These are phyloP conservation scores for Flammula alnicola DNA, from an alignment of 1,284 basidiomycete genomes.

Conservation along the genomic window DNA sequence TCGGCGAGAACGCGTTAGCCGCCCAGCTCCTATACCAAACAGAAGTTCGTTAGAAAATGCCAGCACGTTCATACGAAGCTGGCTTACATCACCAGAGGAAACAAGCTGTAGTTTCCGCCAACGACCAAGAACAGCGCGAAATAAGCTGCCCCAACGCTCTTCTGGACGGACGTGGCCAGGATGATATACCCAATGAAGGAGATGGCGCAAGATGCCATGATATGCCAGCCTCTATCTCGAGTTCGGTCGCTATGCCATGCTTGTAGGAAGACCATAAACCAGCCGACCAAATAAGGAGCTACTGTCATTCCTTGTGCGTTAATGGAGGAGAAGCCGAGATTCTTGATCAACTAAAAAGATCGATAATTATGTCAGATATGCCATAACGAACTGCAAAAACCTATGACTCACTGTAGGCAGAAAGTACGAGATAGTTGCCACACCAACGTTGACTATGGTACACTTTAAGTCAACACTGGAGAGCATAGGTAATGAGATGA, in stretches of 20 bases:
- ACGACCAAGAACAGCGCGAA: slow-evolving; percentile 61
- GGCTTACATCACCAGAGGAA: slow-evolving; percentile 58
- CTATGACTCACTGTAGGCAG: slow-evolving; percentile 48
- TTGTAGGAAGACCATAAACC: slow-evolving; percentile 57
- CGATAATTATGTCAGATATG: neutral
- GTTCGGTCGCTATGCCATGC: slow-evolving; percentile 58
- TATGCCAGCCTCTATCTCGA: slow-evolving; percentile 56
- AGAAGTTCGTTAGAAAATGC: neutral
- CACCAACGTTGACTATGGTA: slow-evolving; percentile 54
- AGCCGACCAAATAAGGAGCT: slow-evolving; percentile 57
- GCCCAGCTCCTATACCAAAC: slow-evolving; percentile 54
- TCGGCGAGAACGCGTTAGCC: slow-evolving; percentile 58
- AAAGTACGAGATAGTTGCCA: slow-evolving; percentile 60
- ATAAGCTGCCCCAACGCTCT: slow-evolving; percentile 55
- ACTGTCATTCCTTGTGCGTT: slow-evolving; percentile 60
- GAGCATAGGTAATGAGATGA: neutral
- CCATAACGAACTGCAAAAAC: neutral
- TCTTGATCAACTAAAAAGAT: slow-evolving; percentile 48
- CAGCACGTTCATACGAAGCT: neutral
- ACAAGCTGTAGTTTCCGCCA: slow-evolving; percentile 57
- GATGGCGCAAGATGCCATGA: slow-evolving; percentile 49
- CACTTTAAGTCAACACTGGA: slow-evolving; percentile 7
- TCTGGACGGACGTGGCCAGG: slow-evolving; percentile 52
- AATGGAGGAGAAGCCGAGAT: slow-evolving; percentile 57
- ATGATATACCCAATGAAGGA: slow-evolving; percentile 56